Percentiles rank a stretch among this genome's conserved stretches.
phyloP scores from a whole-genome alignment of 306 rosid species.

The Vachellia collinsii region DNA sequence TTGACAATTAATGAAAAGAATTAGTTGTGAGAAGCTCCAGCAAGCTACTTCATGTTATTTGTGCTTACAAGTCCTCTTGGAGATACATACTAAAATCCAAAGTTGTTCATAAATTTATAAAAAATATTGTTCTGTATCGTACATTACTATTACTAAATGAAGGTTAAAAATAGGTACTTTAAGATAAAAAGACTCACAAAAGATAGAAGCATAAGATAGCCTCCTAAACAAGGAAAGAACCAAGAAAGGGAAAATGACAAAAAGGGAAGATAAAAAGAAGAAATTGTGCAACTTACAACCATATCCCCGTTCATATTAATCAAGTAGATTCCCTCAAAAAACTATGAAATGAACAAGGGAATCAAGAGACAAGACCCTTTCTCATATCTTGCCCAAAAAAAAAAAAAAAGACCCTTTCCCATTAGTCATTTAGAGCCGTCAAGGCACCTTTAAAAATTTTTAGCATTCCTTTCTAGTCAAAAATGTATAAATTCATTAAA shows the following conservation, averaged over 20 bases:
- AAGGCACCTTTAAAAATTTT: neutral
- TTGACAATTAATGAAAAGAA: neutral
- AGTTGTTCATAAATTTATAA: neutral
- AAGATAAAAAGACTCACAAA: neutral
- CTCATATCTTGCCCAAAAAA: too few relatives aligned
- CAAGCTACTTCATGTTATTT: neutral
- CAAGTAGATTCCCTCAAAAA: neutral
- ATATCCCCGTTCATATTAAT: neutral
- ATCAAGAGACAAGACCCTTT: neutral
- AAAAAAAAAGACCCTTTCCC: neutral
- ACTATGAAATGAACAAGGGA: neutral
- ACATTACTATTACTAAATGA: neutral
- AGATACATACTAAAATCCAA: neutral
- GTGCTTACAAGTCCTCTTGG: neutral
- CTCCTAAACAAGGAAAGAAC: neutral
- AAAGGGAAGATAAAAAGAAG: neutral
- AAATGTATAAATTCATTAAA: neutral
- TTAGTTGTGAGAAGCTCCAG: neutral
- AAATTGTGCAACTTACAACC: neutral
- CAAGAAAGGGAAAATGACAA: neutral
- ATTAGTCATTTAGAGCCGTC: neutral
- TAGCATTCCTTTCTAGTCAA: neutral
- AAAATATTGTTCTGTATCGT: neutral
- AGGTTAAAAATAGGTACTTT: neutral
- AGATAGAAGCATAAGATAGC: neutral